Conservation (phyloP, 345 rosid species). For the Sonneratia alba region DNA sequence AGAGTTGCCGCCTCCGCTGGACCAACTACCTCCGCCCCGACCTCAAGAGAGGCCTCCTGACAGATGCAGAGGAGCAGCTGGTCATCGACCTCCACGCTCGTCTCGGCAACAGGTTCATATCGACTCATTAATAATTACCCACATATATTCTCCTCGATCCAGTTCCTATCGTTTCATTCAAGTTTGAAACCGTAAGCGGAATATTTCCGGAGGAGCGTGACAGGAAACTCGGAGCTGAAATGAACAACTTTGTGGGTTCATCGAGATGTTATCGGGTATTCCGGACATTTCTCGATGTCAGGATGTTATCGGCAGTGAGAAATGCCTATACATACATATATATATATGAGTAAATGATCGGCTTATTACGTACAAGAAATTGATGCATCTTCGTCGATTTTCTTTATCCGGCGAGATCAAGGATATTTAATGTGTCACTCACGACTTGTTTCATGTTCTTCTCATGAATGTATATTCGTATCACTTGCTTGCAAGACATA, state of each 20-base stretch:
- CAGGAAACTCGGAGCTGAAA: too few relatives aligned
- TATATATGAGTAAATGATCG: not conserved
- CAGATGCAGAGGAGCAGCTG: conserved; percentile 56
- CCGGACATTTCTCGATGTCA: not conserved
- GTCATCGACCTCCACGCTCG: conserved; percentile 73
- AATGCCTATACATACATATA: too few relatives aligned
- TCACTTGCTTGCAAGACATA: not conserved
- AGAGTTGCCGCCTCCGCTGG: conserved; percentile 89
- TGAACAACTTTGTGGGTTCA: too few relatives aligned
- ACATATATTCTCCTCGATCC: not conserved
- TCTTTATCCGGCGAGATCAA: too few relatives aligned
- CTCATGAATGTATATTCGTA: not conserved
- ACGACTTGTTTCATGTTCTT: not conserved
- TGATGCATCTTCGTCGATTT: too few relatives aligned
- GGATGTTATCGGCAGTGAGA: too few relatives aligned
- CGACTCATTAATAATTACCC: not conserved
- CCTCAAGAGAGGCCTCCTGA: conserved; percentile 74
- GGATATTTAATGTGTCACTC: not conserved
- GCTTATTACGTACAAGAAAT: not conserved
- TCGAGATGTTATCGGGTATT: not conserved
- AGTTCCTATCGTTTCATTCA: not conserved
- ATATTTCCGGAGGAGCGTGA: too few relatives aligned
- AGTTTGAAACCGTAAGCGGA: too few relatives aligned
- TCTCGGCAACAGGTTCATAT: conserved; percentile 59
- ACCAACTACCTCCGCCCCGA: conserved; percentile 87